Conservation (phyloP, 768 basidiomycete genomes). For the Pisolithus microcarpus region DNA sequence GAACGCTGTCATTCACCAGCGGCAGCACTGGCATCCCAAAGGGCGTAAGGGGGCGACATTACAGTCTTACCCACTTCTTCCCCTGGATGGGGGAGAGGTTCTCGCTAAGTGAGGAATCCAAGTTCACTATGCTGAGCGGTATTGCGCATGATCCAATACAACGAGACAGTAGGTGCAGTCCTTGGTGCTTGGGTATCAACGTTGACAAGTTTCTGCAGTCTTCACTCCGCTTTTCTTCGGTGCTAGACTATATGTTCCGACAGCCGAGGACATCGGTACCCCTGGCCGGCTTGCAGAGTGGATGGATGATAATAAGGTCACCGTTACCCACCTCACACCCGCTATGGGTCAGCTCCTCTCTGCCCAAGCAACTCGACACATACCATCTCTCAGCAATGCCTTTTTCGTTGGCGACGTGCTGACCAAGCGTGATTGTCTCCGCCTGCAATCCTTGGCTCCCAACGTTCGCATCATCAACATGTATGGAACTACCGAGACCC, state of each 20-base stretch:
- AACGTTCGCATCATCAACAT: conserved; percentile 98
- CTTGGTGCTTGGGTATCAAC: not conserved
- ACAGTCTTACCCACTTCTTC: conserved; percentile 97
- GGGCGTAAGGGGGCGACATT: conserved; percentile 94
- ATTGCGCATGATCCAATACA: conserved; percentile 99
- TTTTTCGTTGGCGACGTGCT: conserved; percentile 99
- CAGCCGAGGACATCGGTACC: conserved; percentile 93
- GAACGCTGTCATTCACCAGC: conserved; percentile 92
- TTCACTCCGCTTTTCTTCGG: conserved; percentile 98
- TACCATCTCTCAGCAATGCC: conserved; percentile 80
- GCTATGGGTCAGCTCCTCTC: conserved; percentile 99
- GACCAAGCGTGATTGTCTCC: conserved; percentile 94
- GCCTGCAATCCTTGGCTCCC: conserved; percentile 84
- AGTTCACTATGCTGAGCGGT: conserved; percentile 97
- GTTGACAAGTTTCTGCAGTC: conserved; percentile 45
- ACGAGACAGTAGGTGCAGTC: conserved; percentile 78
- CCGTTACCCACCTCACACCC: conserved; percentile 96
- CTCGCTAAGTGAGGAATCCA: conserved; percentile 61
- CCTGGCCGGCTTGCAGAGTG: conserved; percentile 95
- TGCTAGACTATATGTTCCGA: conserved; percentile 91
- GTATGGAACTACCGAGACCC: conserved; percentile 99
- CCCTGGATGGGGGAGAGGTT: conserved; percentile 97
- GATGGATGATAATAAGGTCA: conserved; percentile 93
- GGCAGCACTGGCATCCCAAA: conserved; percentile 98
- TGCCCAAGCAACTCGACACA: conserved; percentile 73